Conservation (phyloP, 805 yeast genomes). For the Ogataea paradorogensis region DNA sequence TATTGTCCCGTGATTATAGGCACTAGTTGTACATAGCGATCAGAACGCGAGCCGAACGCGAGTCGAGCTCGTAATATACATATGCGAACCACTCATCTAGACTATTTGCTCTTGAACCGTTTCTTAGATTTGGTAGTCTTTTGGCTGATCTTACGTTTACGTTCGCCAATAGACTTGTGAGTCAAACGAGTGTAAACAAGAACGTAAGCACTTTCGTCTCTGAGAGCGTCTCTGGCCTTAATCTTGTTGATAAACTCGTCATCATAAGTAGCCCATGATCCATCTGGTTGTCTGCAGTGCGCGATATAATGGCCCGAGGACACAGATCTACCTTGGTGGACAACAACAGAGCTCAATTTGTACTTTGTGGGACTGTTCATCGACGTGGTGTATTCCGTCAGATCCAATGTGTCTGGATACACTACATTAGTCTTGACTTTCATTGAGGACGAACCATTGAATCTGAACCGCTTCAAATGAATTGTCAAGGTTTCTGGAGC, state of each 20-base stretch:
- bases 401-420: slow-evolving; percentile 74
- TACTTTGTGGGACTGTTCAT: slow-evolving; percentile 53
- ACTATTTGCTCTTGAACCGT: slow-evolving; percentile 12
- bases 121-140: slow-evolving; percentile 12
- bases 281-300: slow-evolving; percentile 88
- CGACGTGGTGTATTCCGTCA: slow-evolving; percentile 57
- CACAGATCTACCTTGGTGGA: slow-evolving; percentile 91
- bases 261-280: slow-evolving; percentile 90
- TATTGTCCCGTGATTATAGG: slow-evolving; percentile 37
- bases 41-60: slow-evolving; percentile 8
- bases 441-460: slow-evolving; percentile 69
- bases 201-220: slow-evolving; percentile 88
- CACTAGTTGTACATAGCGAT: slow-evolving; percentile 14
- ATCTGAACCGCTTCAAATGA: slow-evolving; percentile 88
- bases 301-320: slow-evolving; percentile 92
- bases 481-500: slow-evolving; percentile 88
- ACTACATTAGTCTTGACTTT: slow-evolving; percentile 85
- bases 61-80: slow-evolving; percentile 14
- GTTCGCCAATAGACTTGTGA: slow-evolving; percentile 40
- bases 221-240: slow-evolving; percentile 68
- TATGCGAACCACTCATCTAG: slow-evolving; percentile 3
- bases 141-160: slow-evolving; percentile 17
- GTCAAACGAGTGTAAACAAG: slow-evolving; percentile 78
- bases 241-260: slow-evolving; percentile 82
- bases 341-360: slow-evolving; percentile 77